Conservation (phyloP, 1,139 yeast species). For the Williopsis jadinii region DNA sequence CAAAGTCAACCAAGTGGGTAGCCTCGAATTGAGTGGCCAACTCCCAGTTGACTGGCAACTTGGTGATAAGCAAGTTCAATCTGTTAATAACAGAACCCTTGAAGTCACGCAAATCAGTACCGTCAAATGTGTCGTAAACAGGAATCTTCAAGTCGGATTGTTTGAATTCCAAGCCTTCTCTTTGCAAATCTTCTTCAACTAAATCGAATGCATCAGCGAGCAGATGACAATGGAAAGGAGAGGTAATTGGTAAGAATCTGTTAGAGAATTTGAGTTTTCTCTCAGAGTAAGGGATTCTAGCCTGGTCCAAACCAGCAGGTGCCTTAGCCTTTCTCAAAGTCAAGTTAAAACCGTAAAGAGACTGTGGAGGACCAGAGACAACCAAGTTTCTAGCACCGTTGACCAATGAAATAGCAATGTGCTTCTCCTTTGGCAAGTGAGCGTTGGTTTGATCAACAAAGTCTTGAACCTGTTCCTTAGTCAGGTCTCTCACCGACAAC, state of each 20-base stretch:
- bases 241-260: slow-evolving; percentile 89
- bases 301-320: slow-evolving; percentile 88
- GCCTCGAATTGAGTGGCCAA: slow-evolving; percentile 70
- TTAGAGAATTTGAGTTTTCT: slow-evolving; percentile 89
- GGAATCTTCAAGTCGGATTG: slow-evolving; percentile 63
- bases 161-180: slow-evolving; percentile 50
- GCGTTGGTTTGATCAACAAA: slow-evolving; percentile 83
- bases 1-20: slow-evolving; percentile 91
- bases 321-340: slow-evolving; percentile 93
- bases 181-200: slow-evolving; percentile 58
- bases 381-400: slow-evolving; percentile 96
- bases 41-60: slow-evolving; percentile 94
- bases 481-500: slow-evolving; percentile 88
- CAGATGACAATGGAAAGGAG: slow-evolving; percentile 95
- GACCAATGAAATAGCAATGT: slow-evolving; percentile 80
- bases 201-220: slow-evolving; percentile 63
- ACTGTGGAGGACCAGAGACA: slow-evolving; percentile 96
- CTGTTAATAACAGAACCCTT: slow-evolving; percentile 53
- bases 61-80: slow-evolving; percentile 74
- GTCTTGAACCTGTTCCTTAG: slow-evolving; percentile 68
- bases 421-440: slow-evolving; percentile 89
- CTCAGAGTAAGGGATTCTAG: slow-evolving; percentile 87
- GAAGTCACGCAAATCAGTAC: slow-evolving; percentile 62
- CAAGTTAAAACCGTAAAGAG: slow-evolving; percentile 92
- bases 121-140: slow-evolving; percentile 85